These are phyloP conservation scores for Mikania micrantha DNA, from an alignment of 129 eudicot genomes.

Conservation along the genomic window DNA sequence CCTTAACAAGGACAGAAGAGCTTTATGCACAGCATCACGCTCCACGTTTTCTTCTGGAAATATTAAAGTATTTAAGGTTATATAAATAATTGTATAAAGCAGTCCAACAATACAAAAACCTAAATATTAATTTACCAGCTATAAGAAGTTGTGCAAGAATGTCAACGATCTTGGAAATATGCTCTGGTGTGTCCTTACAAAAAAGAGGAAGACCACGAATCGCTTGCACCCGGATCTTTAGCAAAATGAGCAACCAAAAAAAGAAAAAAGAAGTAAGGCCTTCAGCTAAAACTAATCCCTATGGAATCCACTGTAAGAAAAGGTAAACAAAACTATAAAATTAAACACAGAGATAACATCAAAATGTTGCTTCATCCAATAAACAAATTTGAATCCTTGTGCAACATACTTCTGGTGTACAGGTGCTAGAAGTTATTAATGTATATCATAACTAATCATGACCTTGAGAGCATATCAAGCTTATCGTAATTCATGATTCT, in stretches of 20 bases:
- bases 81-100: neutral
- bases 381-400: neutral
- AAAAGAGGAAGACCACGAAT: conserved; percentile 95
- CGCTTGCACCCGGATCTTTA: conserved; percentile 73
- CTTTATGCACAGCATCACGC: conserved; percentile 97
- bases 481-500: neutral
- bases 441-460: neutral
- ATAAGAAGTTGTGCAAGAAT: conserved; percentile 90
- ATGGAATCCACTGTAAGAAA: neutral
- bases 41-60: conserved; percentile 87
- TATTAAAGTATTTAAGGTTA: conserved; percentile 20
- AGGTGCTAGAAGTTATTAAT: neutral
- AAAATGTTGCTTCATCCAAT: neutral
- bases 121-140: conserved; percentile 49
- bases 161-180: conserved; percentile 86
- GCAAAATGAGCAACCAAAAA: conserved; percentile 10
- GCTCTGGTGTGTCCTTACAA: conserved; percentile 94
- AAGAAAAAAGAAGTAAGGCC: conserved; percentile 9
- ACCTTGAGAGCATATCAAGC: neutral
- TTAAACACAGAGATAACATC: neutral
- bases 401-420: neutral
- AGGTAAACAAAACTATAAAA: neutral
- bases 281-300: neutral
- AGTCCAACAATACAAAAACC: conserved; percentile 3
- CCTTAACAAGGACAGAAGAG: conserved; percentile 81